These are phyloP conservation scores for Rhizophagus prolifer DNA, from an alignment of 192 early-diverging fungal species.

Conservation along the genomic window DNA sequence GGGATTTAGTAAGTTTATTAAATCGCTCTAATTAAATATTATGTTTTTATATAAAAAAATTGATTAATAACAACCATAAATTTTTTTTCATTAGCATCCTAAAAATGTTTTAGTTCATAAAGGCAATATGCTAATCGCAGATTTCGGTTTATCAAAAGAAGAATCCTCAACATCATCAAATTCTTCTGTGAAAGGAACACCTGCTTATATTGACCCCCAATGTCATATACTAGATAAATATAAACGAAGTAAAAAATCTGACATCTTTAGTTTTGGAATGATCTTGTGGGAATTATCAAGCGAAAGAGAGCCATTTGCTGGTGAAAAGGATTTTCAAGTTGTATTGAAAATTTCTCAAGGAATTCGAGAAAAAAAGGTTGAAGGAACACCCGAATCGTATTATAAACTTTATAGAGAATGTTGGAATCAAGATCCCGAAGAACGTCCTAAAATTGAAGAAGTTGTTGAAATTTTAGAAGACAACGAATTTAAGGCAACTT, in stretches of 20 bases:
- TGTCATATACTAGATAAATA: not conserved
- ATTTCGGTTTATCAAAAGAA: not conserved
- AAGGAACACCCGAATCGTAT: conserved; percentile 38
- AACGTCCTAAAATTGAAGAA: conserved; percentile 32
- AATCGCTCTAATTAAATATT: too few relatives aligned
- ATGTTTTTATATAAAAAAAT: too few relatives aligned
- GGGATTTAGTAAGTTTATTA: conserved; percentile 29
- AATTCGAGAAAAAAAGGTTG: conserved; percentile 35
- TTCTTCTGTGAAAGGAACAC: not conserved
- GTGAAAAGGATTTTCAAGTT: conserved; percentile 33
- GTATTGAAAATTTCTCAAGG: conserved; percentile 37
- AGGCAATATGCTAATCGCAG: not conserved
- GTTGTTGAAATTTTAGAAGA: conserved; percentile 29
- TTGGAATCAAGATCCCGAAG: conserved; percentile 36
- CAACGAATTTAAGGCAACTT: too few relatives aligned
- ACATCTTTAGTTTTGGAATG: conserved; percentile 41
- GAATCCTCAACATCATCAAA: not conserved
- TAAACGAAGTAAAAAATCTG: conserved; percentile 10
- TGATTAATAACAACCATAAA: not conserved
- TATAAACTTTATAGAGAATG: conserved; percentile 36
- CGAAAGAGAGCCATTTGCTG: conserved; percentile 33
- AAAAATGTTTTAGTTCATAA: conserved; percentile 9
- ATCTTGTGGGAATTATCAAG: conserved; percentile 41
- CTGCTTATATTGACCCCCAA: not conserved
- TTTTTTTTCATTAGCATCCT: not conserved